phyloP scores from a whole-genome alignment of 768 basidiomycete species.

The Obba rivulosa region DNA sequence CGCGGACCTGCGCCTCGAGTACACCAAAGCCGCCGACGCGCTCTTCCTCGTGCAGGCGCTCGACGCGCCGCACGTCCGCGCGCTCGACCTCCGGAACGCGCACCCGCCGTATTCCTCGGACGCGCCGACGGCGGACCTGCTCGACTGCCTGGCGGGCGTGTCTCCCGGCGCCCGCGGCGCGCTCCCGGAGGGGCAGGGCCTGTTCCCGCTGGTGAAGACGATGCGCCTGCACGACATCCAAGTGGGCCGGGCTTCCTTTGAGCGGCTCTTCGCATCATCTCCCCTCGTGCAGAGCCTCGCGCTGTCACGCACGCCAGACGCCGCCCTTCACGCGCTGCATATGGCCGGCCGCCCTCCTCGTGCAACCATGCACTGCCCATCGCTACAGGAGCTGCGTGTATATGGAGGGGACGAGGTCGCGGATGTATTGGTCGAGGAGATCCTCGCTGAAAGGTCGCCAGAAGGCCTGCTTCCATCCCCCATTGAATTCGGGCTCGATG shows the following conservation, averaged over 20 bases:
- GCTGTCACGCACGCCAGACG: constrained; percentile 12
- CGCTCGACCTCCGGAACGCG: constrained; percentile 40
- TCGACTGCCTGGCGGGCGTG: constrained; percentile 11
- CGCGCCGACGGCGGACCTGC: constrained; percentile 25
- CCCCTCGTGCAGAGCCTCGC: constrained; percentile 16
- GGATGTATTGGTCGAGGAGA: no score
- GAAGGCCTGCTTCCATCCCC: no score
- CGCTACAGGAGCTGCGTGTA: no score
- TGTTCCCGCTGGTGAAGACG: constrained; percentile 32
- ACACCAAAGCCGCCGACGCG: constrained; percentile 35
- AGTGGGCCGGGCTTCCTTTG: constrained; percentile 22
- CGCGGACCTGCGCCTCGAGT: constrained; percentile 37
- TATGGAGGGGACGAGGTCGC: no score
- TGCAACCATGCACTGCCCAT: no score
- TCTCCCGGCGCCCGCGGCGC: constrained; percentile 21
- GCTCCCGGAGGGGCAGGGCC: constrained; percentile 4
- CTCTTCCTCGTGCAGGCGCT: constrained; percentile 35
- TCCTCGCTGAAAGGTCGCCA: no score
- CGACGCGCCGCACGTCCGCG: constrained; percentile 32
- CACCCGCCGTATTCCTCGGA: constrained; percentile 36
- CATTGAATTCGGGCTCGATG: no score
- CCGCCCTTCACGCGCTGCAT: no score
- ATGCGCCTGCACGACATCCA: constrained; percentile 34
- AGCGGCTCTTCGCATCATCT: constrained; percentile 13
- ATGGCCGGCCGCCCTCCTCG: no score